These are phyloP conservation scores for Basipetospora chlamydospora DNA, from an alignment of 2,329 filamentous ascomycete species.

Conservation along the genomic window DNA sequence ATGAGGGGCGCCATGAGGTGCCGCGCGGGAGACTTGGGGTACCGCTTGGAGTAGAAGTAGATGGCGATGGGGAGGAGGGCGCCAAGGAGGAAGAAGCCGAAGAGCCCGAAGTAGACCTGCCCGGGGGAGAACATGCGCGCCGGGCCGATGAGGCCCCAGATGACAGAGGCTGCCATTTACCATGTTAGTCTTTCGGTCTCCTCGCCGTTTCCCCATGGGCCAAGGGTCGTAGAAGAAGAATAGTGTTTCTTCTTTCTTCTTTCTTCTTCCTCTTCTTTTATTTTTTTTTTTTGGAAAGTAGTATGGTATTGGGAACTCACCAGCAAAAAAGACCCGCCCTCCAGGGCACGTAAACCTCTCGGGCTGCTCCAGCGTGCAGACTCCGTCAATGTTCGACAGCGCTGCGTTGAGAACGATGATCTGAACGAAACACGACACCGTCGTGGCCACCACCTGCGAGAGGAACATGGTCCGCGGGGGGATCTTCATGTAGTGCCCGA, in stretches of 20 bases:
- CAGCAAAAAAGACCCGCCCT: constrained; percentile 48
- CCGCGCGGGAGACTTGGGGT: constrained; percentile 32
- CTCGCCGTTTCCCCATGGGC: too few relatives aligned
- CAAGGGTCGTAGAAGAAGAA: too few relatives aligned
- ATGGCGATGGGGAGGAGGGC: constrained; percentile 36
- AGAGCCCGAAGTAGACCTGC: constrained; percentile 45
- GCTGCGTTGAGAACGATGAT: constrained; percentile 49
- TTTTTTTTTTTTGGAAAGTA: too few relatives aligned
- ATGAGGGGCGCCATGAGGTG: constrained; percentile 48
- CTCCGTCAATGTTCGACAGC: constrained; percentile 42
- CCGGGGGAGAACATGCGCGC: constrained; percentile 48
- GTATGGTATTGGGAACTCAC: constrained; percentile 23
- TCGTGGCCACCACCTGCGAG: constrained; percentile 49
- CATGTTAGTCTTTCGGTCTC: not conserved
- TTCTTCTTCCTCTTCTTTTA: too few relatives aligned
- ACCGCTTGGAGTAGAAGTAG: constrained; percentile 32
- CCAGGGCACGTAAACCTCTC: constrained; percentile 50
- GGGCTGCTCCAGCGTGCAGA: constrained; percentile 44
- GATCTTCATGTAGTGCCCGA: constrained; percentile 61
- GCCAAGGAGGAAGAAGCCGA: constrained; percentile 44
- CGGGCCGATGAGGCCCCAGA: constrained; percentile 53
- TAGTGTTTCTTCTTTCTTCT: too few relatives aligned
- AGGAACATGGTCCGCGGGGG: constrained; percentile 53
- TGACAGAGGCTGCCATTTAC: constrained; percentile 42
- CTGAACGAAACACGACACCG: constrained; percentile 52